Evolutionary conservation across 1,139 yeast genomes (phyloP), one percentile per base, ranked within the genome.

Genomic region (Yamadazyma diospyri): DNA sequence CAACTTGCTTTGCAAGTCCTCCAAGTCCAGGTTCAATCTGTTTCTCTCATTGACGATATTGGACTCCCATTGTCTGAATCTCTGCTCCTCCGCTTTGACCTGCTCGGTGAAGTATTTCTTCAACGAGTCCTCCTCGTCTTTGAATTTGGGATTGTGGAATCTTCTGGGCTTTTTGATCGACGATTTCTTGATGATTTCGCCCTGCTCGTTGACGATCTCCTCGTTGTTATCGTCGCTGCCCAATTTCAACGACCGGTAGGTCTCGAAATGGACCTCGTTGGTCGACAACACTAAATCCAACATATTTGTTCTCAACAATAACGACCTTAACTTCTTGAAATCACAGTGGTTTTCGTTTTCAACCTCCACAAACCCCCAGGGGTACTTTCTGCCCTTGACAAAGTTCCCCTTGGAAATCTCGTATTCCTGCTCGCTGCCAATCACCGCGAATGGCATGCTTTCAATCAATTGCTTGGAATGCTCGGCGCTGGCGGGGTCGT

Each of bases 61-160:
- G 48, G 88, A 86, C 64, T 89, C 97, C 97, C 98, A 92, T 68
- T 89, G 95, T 69, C 95, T 82, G 66, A 92, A 94, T 56, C 98
- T 76, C 53, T 86, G 94, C 55, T 94, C 98, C 64, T 92, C 98
- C 31, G 87, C 86, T 66, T 89, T 88, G 42, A 94, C 96, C 65
- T 92, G 97, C 57, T 89, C 97, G n/a, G 97, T 92, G 63, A 92
- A 92, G 59, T 85, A 84, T 62, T 85, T 83, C 74, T 94, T 88
- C 56, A 94, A 72, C 21, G 92, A 84, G 57, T 86, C 94, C 61
- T 94, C 98, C 57, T 92, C 97, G 61, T 92, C 97, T 61, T 87
- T 83, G 64, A 85, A 92, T 62, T 85, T 83, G 37, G 97, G 97
- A 59, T 92, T 88, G 51, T 82, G 87, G 46, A 50, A 69, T 64